A percentile compares a stretch with the other conserved stretches of the same genome.
These are phyloP conservation scores for Heritiera fomes DNA, from an alignment of 345 rosid genomes.

Conservation along the genomic window DNA sequence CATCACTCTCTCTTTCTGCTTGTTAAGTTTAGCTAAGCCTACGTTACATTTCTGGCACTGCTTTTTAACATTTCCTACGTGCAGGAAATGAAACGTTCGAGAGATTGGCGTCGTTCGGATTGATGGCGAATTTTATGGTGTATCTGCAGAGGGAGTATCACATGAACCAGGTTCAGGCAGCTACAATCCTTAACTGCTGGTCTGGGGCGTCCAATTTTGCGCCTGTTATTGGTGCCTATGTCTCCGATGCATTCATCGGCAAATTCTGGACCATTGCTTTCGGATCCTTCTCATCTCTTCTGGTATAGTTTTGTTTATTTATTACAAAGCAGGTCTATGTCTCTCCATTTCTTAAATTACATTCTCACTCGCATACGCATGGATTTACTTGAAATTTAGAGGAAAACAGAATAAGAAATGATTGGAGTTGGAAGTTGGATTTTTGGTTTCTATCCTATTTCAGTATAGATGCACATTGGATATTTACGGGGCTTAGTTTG, in stretches of 20 bases:
- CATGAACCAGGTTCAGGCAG: constrained; percentile 56
- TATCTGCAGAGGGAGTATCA: constrained; percentile 59
- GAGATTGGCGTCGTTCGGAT: constrained; percentile 65
- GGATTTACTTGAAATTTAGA: neutral
- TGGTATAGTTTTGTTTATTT: constrained; percentile 41
- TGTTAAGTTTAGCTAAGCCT: neutral
- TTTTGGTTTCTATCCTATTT: neutral
- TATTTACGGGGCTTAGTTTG: no score
- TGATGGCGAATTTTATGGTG: constrained; percentile 59
- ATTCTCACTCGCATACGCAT: neutral
- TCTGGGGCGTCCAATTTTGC: constrained; percentile 59
- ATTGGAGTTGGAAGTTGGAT: neutral
- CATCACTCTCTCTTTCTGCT: neutral
- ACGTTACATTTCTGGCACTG: neutral
- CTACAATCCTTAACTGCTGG: constrained; percentile 65
- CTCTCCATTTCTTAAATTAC: neutral
- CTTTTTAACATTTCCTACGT: constrained; percentile 3
- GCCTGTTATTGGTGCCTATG: constrained; percentile 66
- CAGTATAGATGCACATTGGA: neutral
- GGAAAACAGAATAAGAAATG: neutral
- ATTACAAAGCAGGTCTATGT: neutral
- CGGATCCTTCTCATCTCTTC: constrained; percentile 50
- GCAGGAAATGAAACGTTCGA: constrained; percentile 78
- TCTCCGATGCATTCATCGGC: constrained; percentile 54
- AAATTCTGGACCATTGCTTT: constrained; percentile 52